Percentiles rank a stretch among this genome's conserved stretches.
phyloP scores from a whole-genome alignment of 1,284 basidiomycete species.

The Ganoderma leucocontextum region DNA sequence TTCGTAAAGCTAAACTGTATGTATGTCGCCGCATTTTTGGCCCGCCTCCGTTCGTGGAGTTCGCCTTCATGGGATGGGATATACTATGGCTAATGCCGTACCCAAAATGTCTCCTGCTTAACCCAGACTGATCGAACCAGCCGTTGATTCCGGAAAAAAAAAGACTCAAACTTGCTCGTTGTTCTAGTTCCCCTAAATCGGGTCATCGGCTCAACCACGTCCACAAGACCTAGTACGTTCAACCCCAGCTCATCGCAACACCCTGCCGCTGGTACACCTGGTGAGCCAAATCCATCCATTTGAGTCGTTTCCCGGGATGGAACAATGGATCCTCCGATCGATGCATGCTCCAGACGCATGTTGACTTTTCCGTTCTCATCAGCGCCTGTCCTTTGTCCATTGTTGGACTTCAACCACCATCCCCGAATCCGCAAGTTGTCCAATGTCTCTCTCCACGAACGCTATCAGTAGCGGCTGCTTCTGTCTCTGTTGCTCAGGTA shows the following conservation, averaged over 20 bases:
- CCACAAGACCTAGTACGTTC: background rate
- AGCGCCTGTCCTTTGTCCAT: background rate
- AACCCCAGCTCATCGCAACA: background rate
- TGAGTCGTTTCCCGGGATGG: background rate
- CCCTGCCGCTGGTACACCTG: background rate
- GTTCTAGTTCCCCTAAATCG: no score
- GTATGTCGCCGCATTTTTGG: no score
- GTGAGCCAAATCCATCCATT: background rate
- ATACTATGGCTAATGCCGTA: no score
- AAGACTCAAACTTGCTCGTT: no score
- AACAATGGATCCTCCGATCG: background rate
- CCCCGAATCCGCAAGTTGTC: background rate
- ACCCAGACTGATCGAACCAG: no score
- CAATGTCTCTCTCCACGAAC: conserved; percentile 1
- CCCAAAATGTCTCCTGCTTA: no score
- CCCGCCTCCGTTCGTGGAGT: background rate
- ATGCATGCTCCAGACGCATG: background rate
- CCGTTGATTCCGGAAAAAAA: background rate
- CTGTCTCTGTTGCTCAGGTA: background rate
- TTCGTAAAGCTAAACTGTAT: no score
- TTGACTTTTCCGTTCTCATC: background rate
- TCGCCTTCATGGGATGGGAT: no score
- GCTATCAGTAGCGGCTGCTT: background rate
- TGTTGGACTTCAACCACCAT: conserved; percentile 1
- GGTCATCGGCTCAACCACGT: background rate